Evolutionary conservation across 345 rosid genomes (phyloP), one percentile per base, ranked within the genome.

Genomic region (Lepidium africanum): DNA sequence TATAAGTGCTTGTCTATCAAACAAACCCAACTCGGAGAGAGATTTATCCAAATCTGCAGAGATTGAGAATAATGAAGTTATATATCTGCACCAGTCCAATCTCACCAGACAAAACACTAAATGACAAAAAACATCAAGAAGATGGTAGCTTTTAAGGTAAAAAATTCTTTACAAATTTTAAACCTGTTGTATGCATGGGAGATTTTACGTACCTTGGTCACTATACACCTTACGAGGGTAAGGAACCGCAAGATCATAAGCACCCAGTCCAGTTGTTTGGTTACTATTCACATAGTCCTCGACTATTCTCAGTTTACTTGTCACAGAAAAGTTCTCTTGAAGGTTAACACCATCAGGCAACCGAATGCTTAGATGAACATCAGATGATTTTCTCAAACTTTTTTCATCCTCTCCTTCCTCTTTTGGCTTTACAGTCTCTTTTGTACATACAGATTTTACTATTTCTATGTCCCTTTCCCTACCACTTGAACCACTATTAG

Each of bases 201-300:
- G 17, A 70, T 53, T 57, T 70, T 12, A 54, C 80, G 41, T 85
- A 90, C 96, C 96, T 86, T 86, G 85, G 83, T 84, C 86, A 68
- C 63, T 76, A 73, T 88, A 92, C 17, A 86, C 81, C 80, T 81
- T 90, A 73, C 92, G 89, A 16, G 98, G 96, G 81, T 92, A 90
- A 51, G 96, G 98, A 75, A 85, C 65, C 4, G 93, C 96, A 65
- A 92, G 88, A 80, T 92, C 83, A 59, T 87, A 90, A 14, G 88
- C 68, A 69, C 84, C 75, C 40, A 78, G 50, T 48, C 38, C 78
- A 61, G 58, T 57, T 65, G 80, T 61, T 76, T 74, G 89, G 65
- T 86, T 86, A 65, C 71, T 77, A 76, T 82, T 86, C 67, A 92
- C 91, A 63, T 78, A 83, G 71, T 90, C 93, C 80, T 84, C 90